Base-by-base conservation (phyloP, 139 green algal genomes). In the Parachlorella kessleri region DNA sequence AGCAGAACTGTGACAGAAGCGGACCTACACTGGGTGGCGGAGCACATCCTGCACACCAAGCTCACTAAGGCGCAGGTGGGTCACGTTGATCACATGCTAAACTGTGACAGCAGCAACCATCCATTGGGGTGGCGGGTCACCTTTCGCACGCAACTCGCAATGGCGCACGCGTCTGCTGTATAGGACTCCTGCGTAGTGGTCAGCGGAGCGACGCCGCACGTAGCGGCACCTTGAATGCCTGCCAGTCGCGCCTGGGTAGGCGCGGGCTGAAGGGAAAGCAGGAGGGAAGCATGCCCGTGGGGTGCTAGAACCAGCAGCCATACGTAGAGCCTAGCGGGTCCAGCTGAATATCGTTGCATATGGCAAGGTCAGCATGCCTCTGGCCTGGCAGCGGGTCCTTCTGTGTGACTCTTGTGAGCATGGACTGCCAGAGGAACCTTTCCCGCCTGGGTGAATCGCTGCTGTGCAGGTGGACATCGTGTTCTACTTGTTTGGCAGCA, bases 401-500 rank as follows among this genome's bases (percentile, higher is more conserved):
- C 37, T 35, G 14, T 35, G 6, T 53, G 36, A 35, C 1, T 23
- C 33, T 72, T 55, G 24, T 24, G 4, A 32, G 33, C 23, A 26
- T 41, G 70, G 32, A 75, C 59, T 3, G 3, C 26, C 14, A 2
- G 7, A 4, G 6, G 10, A 38, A 14, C 59, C 2, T 4, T 3
- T 37, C 8, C 30, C n/a, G n/a, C n/a, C n/a, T n/a, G n/a, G n/a
- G n/a, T n/a, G n/a, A n/a, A n/a, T n/a, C n/a, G n/a, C n/a, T n/a
- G n/a, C n/a, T n/a, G n/a, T 59, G 10, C 70, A 76, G 75, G 75
- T 80, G 75, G 75, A 81, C 35, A 33, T 78, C 9, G 26, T 85
- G 30, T 85, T 72, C 42, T 81, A 73, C 35, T 14, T 85, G 41
- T 85, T 85, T 81, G 48, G 32, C 2, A 67, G 69, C 18, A 5